Percentiles rank a stretch among this genome's conserved stretches.
Conservation (phyloP, 805 yeast species). For the Wickerhamiella domercqiae region DNA sequence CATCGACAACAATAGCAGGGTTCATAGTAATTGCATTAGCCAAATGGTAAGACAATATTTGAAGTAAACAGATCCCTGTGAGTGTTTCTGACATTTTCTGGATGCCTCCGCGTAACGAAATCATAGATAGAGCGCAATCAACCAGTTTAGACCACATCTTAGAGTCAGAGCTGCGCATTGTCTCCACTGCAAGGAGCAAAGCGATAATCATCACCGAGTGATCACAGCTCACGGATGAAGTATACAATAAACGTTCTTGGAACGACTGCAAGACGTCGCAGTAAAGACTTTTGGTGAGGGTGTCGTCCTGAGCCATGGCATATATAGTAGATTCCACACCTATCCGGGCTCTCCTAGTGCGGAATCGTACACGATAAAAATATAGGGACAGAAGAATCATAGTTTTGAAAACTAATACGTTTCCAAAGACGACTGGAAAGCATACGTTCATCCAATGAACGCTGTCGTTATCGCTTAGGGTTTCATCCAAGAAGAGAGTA, state of each 20-base stretch:
- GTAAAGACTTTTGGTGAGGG: not conserved
- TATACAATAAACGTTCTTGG: not conserved
- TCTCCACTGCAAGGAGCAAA: not conserved
- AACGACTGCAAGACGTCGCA: not conserved
- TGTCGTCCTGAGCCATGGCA: not conserved
- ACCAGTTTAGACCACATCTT: not conserved
- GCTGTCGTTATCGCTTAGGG: not conserved
- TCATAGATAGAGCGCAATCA: not conserved
- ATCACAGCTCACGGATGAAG: not conserved
- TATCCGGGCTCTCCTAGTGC: too few species aligned
- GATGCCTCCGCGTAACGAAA: not conserved
- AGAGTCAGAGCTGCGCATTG: not conserved
- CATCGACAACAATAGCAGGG: too few species aligned
- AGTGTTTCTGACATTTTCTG: not conserved
- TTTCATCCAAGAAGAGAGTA: not conserved
- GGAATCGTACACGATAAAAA: not conserved
- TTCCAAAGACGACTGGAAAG: not conserved
- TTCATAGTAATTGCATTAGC: too few species aligned
- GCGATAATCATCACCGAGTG: not conserved
- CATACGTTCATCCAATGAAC: conserved; percentile 1
- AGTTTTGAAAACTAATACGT: not conserved
- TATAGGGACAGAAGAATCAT: not conserved
- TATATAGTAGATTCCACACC: not conserved
- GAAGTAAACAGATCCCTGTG: not conserved
- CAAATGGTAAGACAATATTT: not conserved